Base-by-base conservation (phyloP, 768 basidiomycete genomes). In the Neoboletus subvelutipes region DNA sequence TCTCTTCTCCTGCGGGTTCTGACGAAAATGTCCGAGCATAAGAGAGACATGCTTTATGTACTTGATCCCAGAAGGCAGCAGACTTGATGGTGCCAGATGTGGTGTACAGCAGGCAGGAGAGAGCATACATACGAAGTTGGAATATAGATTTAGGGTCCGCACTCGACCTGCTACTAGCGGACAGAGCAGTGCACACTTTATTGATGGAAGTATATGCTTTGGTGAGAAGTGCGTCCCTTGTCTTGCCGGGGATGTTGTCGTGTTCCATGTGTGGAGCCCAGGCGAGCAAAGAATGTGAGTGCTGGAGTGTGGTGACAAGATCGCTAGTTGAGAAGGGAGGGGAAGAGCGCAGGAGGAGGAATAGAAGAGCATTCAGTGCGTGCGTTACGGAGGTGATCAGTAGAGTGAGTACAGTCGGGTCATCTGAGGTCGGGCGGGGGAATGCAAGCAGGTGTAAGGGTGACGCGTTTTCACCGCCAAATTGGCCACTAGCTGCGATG, bases 21-120 rank as follows among this genome's bases (percentile, higher is more conserved):
- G 57, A 61, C 11, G 56, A 61, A 13, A 66, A 60, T 0, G 68
- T 64, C 1, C 51, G 64, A 54, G 66, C 58, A 34, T 52, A n/a
- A 77, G 68, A 15, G 67, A 75, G 22, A 76, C 75, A 64, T 76
- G 82, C 60, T 80, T 84, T 55, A 76, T 75, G 28, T 68, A 71
- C 77, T 64, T 92, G 90, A 46, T 87, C 84, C 90, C 90, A 90
- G 67, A 91, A 87, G 0, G 78, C 79, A 46, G 74, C 73, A 3
- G 84, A 71, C 46, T 81, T 77, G 28, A 79, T 60, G 62, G 37
- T 80, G 75, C 31, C 81, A 75, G 26, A 76, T 66, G 78, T 76
- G 6, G 84, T 81, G 52, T 75, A 73, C 11, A 86, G 55, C 63
- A 80, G 58, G 77, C 72, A 64, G 67, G 81, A 69, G 74, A 87